Evolutionary conservation across 371 early-diverging fungal species (phyloP), one percentile per base, ranked within the genome.

Genomic region (Smittium culicis): DNA sequence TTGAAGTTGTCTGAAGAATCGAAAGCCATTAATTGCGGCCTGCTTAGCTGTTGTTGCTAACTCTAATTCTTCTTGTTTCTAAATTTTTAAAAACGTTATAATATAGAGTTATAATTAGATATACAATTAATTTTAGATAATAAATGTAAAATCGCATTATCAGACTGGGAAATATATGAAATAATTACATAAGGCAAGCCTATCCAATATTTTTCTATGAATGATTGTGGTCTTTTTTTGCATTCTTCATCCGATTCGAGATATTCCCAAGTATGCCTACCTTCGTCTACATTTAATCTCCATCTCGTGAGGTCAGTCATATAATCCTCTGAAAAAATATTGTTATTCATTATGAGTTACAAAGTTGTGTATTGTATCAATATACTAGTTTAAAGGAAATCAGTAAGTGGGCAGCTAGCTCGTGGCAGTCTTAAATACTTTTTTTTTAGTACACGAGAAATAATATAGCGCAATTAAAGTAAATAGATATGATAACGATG

Each of bases 221-320:
- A 76, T 2, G 87, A 84, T 73, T 93, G 94, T 24, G 91, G 93
- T 80, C 85, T 83, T 34, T 70, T 74, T 61, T 82, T 71, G 29
- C 77, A 74, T 67, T 86, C 83, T 67, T 86, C 83, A 30, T 85
- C 84, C 57, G 82, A 79, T 55, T 81, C 79, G 60, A 92, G 72
- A 69, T 94, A 94, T 72, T 88, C 85, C 98, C 98, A 98, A 20
- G 84, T 87, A 71, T 97, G 96, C 2, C 87, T 81, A n/a, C 98
- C 98, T 65, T 72, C 74, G 56, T 78, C 78, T 2, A 76, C 77
- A 62, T 69, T 66, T 68, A 78, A 70, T 3, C 78, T 69, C 78
- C 78, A 78, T 54, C 75, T 70, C 29, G 75, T 65, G 58, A 78
- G 69, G 34, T 78, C 78, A 24, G 78, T 64, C n/a, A 61, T 28